phyloP scores from a whole-genome alignment of 2,329 filamentous ascomycete species.

The Magnaporthiopsis incrustans region DNA sequence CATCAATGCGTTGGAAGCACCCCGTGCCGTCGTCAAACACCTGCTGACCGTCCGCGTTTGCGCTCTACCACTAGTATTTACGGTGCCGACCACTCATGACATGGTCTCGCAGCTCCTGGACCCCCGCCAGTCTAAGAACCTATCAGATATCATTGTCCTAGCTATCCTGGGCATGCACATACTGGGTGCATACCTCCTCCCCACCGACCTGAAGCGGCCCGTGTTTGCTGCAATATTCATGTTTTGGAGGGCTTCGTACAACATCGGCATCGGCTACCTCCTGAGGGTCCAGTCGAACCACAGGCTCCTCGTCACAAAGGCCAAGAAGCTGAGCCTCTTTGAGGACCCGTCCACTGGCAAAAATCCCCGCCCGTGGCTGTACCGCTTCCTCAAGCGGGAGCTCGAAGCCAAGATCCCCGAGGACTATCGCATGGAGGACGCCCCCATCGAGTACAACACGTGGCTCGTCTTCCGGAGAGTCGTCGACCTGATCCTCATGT shows the following conservation, averaged over 20 bases:
- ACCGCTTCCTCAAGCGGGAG: constrained; percentile 77
- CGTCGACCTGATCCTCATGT: constrained; percentile 96
- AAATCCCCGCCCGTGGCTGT: constrained; percentile 76
- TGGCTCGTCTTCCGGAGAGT: constrained; percentile 95
- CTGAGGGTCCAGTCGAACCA: constrained; percentile 87
- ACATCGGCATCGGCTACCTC: constrained; percentile 85
- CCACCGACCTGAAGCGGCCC: constrained; percentile 59
- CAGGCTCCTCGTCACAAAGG: constrained; percentile 78
- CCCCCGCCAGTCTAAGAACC: constrained; percentile 88
- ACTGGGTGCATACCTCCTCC: constrained; percentile 64
- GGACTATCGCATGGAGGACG: constrained; percentile 89
- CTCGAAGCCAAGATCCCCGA: constrained; percentile 89
- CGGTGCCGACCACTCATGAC: constrained; percentile 92
- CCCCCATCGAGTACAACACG: constrained; percentile 96
- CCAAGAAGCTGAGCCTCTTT: constrained; percentile 77
- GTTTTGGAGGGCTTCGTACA: constrained; percentile 90
- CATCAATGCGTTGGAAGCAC: not conserved
- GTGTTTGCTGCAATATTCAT: constrained; percentile 78
- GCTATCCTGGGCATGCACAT: constrained; percentile 70
- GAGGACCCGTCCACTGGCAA: constrained; percentile 72
- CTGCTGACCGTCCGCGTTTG: not conserved
- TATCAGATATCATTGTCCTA: constrained; percentile 77
- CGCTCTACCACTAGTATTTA: constrained; percentile 59
- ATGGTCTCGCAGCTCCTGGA: constrained; percentile 98
- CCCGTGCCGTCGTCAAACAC: not conserved